These are phyloP conservation scores for Starmerella apicola DNA, from an alignment of 805 yeast species.

Conservation along the genomic window DNA sequence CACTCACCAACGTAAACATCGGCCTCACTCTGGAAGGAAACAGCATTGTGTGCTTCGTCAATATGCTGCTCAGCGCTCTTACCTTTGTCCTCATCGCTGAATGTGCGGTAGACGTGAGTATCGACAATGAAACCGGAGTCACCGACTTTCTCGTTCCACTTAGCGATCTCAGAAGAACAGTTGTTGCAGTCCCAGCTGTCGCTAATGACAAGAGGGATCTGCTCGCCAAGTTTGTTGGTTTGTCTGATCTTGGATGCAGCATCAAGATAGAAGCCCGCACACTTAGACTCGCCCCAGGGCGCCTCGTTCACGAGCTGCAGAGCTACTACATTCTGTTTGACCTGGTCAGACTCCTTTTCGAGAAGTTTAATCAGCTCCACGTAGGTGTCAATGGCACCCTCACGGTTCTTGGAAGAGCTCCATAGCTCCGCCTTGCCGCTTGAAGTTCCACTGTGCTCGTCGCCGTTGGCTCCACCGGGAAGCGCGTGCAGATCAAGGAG, in stretches of 20 bases:
- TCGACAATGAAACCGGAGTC: slow-evolving; percentile 62
- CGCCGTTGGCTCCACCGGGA: slow-evolving; percentile 86
- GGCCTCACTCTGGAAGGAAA: slow-evolving; percentile 26
- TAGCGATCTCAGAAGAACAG: slow-evolving; percentile 55
- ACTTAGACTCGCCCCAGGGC: slow-evolving; percentile 44
- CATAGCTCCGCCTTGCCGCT: slow-evolving; percentile 55
- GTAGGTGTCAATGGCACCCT: slow-evolving; percentile 39
- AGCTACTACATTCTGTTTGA: slow-evolving; percentile 57
- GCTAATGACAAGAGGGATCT: slow-evolving; percentile 64
- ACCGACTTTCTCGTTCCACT: slow-evolving; percentile 30
- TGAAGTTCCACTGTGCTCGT: slow-evolving; percentile 68
- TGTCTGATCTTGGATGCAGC: slow-evolving; percentile 50
- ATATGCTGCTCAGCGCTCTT: slow-evolving; percentile 56
- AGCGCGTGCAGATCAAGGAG: slow-evolving; percentile 77
- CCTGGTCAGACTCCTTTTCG: slow-evolving; percentile 21
- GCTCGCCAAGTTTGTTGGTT: slow-evolving; percentile 31
- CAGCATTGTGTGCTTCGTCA: slow-evolving; percentile 23
- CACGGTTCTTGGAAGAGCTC: slow-evolving; percentile 29
- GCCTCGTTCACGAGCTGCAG: slow-evolving; percentile 81
- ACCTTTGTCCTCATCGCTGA: slow-evolving; percentile 56
- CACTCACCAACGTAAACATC: slow-evolving; percentile 82
- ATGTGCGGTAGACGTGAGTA: slow-evolving; percentile 76
- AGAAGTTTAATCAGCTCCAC: slow-evolving; percentile 54
- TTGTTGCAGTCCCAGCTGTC: slow-evolving; percentile 90
- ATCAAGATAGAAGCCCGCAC: slow-evolving; percentile 43